Evolutionary conservation across 148 eudicot species (phyloP), one percentile per base, ranked within the genome.

Genomic region (Vaccinium vitisidaea): DNA sequence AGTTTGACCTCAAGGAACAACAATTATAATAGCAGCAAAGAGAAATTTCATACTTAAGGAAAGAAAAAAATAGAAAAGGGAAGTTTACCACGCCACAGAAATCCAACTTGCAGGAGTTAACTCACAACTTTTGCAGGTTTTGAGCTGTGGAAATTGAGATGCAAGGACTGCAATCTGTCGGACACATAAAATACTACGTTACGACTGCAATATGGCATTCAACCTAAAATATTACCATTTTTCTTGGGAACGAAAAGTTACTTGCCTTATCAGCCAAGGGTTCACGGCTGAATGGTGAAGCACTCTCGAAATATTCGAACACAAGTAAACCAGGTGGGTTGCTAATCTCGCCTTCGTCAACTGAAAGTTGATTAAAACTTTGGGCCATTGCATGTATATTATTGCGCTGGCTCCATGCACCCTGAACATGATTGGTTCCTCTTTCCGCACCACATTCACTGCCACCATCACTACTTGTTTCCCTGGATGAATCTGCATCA

Each of bases 191-290:
- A 54, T 16, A 73, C 80, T 69, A 63, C 43, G 5, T 55, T 6
- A 16, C 3, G 43, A 48, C 19, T 3, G 56, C 19, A 32, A 53
- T 3, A 21, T 32, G 63, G 65, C n/a, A 77, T 65, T 18, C 14
- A 71, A 67, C n/a, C 80, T 18, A 56, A 59, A 49, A 58, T 21
- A 63, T 50, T 50, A 2, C 25, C 11, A 75, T 80, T 73, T 12
- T 46, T 13, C 18, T 53, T 71, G 21, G 19, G 25, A 59, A 23
- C n/a, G 14, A 16, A 54, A 67, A 67, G 87, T 50, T 25, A 84
- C 95, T 87, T 85, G 84, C 99, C 98, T 97, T 97, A 82, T 94
- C 96, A 86, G 98, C 93, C 87, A 97, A 88, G 59, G 99, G 99
- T 89, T 94, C 98, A 65, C 98, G 95, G 81, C 85, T 86, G 90